Evolutionary conservation across 2,329 filamentous ascomycete species (phyloP).

Genomic region (Nannizziopsis barbatae): DNA sequence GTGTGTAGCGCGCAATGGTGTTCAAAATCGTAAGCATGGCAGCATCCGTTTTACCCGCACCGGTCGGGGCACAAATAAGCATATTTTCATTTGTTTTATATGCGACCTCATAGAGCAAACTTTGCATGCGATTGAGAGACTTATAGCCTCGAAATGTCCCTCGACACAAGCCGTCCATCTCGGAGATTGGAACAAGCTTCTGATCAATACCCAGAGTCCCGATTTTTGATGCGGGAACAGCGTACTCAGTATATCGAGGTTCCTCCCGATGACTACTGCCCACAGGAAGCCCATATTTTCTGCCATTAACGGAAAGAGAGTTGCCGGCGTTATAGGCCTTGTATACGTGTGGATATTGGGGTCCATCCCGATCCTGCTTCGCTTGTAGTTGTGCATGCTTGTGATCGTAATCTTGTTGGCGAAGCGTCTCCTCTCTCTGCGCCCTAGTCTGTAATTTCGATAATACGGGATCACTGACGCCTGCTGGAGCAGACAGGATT

Average conservation of each 20-base stretch:
- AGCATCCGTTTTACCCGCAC: slow-evolving; percentile 96
- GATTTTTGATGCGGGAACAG: slow-evolving; percentile 69
- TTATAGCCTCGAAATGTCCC: slow-evolving; percentile 94
- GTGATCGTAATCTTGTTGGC: slow-evolving; percentile 66
- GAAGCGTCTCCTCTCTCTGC: slow-evolving; percentile 68
- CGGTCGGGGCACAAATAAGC: slow-evolving; percentile 94
- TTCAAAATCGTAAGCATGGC: slow-evolving; percentile 95
- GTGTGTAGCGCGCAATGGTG: slow-evolving; percentile 72
- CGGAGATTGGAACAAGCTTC: slow-evolving; percentile 64
- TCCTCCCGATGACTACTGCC: slow-evolving; percentile 62
- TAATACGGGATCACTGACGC: slow-evolving; percentile 28
- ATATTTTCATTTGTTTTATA: slow-evolving; percentile 97
- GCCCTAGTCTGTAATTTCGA: slow-evolving; percentile 58
- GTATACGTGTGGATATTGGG: slow-evolving; percentile 89
- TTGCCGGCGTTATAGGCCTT: slow-evolving; percentile 74
- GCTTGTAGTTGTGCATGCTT: slow-evolving; percentile 64
- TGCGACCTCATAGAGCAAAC: slow-evolving; percentile 84
- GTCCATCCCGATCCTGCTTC: slow-evolving; percentile 57
- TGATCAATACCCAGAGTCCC: slow-evolving; percentile 62
- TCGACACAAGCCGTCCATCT: slow-evolving; percentile 78
- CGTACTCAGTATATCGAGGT: slow-evolving; percentile 79
- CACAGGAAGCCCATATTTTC: slow-evolving; percentile 68
- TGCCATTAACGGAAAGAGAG: slow-evolving; percentile 65
- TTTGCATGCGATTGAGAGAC: slow-evolving; percentile 93
- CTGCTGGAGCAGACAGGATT: slow-evolving; percentile 41